Conservation (phyloP, 2,329 filamentous ascomycete genomes). For the Phyllosticta citriasiana region DNA sequence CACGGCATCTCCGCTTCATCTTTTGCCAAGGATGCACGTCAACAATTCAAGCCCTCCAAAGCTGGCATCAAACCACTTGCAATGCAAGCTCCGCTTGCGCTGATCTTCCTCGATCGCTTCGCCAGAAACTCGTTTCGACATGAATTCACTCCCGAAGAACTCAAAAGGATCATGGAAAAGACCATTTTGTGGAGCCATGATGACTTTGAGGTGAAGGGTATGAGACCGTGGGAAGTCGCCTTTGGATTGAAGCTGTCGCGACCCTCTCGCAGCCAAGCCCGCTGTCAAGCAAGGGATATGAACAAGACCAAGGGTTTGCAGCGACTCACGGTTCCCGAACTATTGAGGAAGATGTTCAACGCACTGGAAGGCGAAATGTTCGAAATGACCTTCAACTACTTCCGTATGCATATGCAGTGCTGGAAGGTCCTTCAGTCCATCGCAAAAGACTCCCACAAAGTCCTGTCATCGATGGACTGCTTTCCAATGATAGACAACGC, state of each 20-base stretch:
- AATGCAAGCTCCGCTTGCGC: background rate
- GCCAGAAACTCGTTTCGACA: background rate
- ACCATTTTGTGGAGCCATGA: no score
- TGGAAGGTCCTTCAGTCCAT: constrained; percentile 31
- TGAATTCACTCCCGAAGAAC: background rate
- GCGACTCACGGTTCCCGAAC: constrained; percentile 14
- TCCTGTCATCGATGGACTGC: constrained; percentile 25
- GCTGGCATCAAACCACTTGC: background rate
- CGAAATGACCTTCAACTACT: constrained; percentile 33
- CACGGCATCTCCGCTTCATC: constrained; percentile 24
- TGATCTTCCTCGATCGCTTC: background rate
- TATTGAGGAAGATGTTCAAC: constrained; percentile 24
- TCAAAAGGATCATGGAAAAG: background rate
- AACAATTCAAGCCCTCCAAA: no score
- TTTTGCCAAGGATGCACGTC: constrained; percentile 13
- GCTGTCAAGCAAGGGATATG: no score
- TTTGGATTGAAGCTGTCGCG: no score
- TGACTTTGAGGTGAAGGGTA: no score
- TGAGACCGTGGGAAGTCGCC: no score
- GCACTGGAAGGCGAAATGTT: constrained; percentile 29
- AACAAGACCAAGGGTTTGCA: no score
- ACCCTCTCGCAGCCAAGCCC: no score
- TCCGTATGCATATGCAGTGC: constrained; percentile 31
- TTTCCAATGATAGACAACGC: constrained; percentile 30
- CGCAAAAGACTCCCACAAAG: constrained; percentile 20